These are phyloP conservation scores for Annulohypoxylon maeteangense DNA, from an alignment of 495 filamentous ascomycete species.

Conservation along the genomic window DNA sequence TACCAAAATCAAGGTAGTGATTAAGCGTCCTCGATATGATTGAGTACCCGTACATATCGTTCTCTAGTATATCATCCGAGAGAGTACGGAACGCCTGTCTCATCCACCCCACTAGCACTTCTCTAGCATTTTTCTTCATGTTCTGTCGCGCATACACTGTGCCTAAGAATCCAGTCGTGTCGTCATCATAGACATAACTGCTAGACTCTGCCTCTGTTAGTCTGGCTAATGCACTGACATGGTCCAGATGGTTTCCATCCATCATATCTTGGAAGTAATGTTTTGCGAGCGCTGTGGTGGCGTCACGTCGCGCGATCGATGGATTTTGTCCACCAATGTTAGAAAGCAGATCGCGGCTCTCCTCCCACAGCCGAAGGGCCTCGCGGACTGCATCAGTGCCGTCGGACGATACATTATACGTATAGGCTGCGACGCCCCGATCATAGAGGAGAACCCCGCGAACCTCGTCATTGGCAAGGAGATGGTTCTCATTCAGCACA, in stretches of 20 bases:
- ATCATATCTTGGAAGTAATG: constrained; percentile 12
- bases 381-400: constrained; percentile 1
- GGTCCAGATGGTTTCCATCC: constrained; percentile 1
- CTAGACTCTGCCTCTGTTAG: neutral
- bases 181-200: neutral
- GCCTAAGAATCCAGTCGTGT: constrained; percentile 5
- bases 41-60: neutral
- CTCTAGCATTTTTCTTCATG: constrained; percentile 1
- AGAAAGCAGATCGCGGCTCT: constrained; percentile 4
- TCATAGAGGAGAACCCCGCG: constrained; percentile 8
- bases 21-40: neutral
- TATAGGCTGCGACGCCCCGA: constrained; percentile 10
- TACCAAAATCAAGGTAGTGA: neutral
- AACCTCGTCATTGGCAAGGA: neutral
- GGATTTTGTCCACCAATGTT: constrained; percentile 1
- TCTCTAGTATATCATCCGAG: constrained; percentile 1
- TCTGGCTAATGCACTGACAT: neutral
- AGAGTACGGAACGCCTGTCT: constrained; percentile 4
- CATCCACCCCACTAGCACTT: neutral
- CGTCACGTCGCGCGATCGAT: neutral
- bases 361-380: constrained; percentile 2
- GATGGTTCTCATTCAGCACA: neutral
- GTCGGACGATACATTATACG: neutral
- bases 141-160: neutral
- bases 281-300: neutral